phyloP scores from a whole-genome alignment of 2,329 filamentous ascomycete species.

The Beauveria pseudobassiana region DNA sequence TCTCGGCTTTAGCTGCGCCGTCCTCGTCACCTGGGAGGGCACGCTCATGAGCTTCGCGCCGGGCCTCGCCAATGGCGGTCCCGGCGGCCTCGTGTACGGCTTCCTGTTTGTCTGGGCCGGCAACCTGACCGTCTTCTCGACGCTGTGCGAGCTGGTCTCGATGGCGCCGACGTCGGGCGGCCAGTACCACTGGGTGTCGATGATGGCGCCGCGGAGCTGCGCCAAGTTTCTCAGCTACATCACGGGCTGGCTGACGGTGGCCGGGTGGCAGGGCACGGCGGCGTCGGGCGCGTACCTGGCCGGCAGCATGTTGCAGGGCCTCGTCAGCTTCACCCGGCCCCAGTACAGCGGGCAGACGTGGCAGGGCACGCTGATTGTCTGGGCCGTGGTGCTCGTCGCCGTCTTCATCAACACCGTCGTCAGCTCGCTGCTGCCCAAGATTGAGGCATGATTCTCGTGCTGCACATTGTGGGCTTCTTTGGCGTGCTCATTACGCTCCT shows the following conservation, averaged over 20 bases:
- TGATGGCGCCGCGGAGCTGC: slow-evolving; percentile 38
- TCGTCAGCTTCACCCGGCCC: slow-evolving; percentile 32
- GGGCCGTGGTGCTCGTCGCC: slow-evolving; percentile 34
- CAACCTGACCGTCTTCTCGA: slow-evolving; percentile 34
- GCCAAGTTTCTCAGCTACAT: slow-evolving; percentile 49
- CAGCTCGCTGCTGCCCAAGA: slow-evolving; percentile 24
- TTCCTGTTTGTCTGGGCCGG: slow-evolving; percentile 41
- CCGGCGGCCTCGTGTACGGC: slow-evolving; percentile 45
- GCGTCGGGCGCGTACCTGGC: slow-evolving; percentile 33
- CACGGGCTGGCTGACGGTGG: slow-evolving; percentile 40
- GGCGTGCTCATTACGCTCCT: slow-evolving; percentile 30
- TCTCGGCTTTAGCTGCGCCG: slow-evolving; percentile 44
- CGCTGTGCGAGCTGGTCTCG: slow-evolving; percentile 33
- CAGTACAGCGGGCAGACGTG: slow-evolving; percentile 24
- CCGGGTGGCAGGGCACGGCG: slow-evolving; percentile 35
- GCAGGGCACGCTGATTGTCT: slow-evolving; percentile 24
- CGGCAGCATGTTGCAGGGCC: slow-evolving; percentile 40
- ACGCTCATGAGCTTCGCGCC: slow-evolving; percentile 26
- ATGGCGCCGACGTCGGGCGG: slow-evolving; percentile 46
- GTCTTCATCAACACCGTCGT: slow-evolving; percentile 29
- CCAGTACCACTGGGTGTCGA: slow-evolving; percentile 54
- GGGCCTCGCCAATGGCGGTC: slow-evolving; percentile 41
- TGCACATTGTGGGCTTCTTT: slow-evolving; percentile 40
- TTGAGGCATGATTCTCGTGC: slow-evolving; percentile 33
- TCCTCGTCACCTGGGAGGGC: slow-evolving; percentile 47